Evolutionary conservation across 139 green algal species (phyloP).

Genomic region (Trebouxia sp.): DNA sequence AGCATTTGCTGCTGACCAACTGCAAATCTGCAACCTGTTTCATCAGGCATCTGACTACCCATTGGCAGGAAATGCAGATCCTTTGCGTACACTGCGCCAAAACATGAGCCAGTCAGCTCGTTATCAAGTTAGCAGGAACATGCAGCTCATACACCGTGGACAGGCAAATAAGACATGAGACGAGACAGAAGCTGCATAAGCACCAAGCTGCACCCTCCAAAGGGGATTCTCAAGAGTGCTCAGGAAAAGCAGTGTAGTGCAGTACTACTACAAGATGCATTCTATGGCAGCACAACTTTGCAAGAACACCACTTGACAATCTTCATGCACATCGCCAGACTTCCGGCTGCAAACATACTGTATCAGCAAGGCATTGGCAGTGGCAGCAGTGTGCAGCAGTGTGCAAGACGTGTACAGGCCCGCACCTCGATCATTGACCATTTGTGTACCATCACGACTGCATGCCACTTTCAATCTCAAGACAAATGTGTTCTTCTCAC

Average conservation of each 20-base stretch:
- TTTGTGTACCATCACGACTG: conserved; percentile 31
- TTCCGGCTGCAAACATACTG: no score
- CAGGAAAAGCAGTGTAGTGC: no score
- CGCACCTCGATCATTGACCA: conserved; percentile 66
- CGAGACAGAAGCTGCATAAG: no score
- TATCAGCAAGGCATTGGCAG: background rate
- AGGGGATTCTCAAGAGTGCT: no score
- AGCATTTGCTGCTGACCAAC: conserved; percentile 54
- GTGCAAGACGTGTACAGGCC: background rate
- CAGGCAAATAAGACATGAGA: no score
- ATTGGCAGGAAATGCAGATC: conserved; percentile 82
- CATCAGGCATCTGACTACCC: conserved; percentile 87
- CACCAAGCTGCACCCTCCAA: no score
- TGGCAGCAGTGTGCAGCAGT: background rate
- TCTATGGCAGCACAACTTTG: no score
- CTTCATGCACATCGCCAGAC: no score
- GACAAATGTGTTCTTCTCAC: conserved; percentile 76
- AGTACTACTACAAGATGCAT: no score
- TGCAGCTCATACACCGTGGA: no score
- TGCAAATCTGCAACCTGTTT: conserved; percentile 77
- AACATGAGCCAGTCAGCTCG: background rate
- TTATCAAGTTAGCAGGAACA: no score
- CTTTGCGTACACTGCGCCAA: conserved; percentile 55
- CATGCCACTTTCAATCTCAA: conserved; percentile 69
- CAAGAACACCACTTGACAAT: no score